Evolutionary conservation across 345 rosid genomes (phyloP).

Genomic region (Hibiscus trionum): DNA sequence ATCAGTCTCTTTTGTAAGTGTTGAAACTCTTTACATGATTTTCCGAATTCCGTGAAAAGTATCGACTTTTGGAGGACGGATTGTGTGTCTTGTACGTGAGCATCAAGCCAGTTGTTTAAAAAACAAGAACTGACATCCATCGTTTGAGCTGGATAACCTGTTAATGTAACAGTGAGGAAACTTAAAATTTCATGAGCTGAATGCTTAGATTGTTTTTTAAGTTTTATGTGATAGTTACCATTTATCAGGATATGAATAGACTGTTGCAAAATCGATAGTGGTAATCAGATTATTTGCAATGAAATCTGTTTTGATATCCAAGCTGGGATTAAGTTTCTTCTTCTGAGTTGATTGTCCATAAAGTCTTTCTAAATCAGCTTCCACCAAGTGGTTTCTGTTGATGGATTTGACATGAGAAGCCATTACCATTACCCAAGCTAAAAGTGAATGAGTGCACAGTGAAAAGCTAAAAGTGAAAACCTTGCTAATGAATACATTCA

Average conservation of each 20-base stretch:
- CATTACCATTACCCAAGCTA: slow-evolving; percentile 77
- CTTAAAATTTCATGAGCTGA: background rate
- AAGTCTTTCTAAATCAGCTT: slow-evolving; percentile 81
- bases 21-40: slow-evolving; percentile 51
- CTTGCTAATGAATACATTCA: background rate
- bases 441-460: too few species aligned
- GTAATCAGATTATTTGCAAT: slow-evolving; percentile 37
- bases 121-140: slow-evolving; percentile 41
- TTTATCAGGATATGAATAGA: slow-evolving; percentile 88
- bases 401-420: slow-evolving; percentile 70
- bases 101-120: slow-evolving; percentile 58
- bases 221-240: slow-evolving; percentile 40
- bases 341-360: slow-evolving; percentile 65
- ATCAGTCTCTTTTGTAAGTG: slow-evolving; percentile 44
- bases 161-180: slow-evolving; percentile 2
- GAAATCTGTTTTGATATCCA: slow-evolving; percentile 51
- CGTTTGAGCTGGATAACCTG: slow-evolving; percentile 56
- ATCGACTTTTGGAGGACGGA: slow-evolving; percentile 64
- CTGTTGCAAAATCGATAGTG: slow-evolving; percentile 71
- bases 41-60: slow-evolving; percentile 67
- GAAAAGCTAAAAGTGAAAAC: background rate
- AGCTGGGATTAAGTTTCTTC: slow-evolving; percentile 55
- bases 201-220: background rate
- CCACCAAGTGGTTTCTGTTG: slow-evolving; percentile 69
- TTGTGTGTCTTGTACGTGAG: slow-evolving; percentile 68